These are phyloP conservation scores for Cochlearia excelsa DNA, from an alignment of 345 rosid species.

Conservation along the genomic window DNA sequence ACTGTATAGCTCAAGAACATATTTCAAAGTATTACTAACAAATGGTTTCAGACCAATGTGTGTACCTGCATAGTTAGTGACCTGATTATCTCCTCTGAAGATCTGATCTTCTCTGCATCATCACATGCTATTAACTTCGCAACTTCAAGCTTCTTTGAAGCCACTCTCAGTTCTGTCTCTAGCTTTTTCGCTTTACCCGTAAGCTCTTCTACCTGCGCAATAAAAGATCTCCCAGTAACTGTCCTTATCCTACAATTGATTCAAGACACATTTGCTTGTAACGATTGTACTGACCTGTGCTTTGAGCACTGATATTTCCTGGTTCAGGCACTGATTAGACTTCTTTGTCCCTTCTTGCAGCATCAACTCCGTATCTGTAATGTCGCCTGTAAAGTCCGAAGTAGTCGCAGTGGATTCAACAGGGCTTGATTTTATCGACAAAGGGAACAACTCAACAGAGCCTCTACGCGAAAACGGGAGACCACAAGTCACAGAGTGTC, in stretches of 20 bases:
- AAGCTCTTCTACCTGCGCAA: conserved; percentile 61
- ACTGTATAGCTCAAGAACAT: neutral
- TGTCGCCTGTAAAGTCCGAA: conserved; percentile 33
- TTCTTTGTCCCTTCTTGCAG: conserved; percentile 45
- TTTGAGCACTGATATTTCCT: conserved; percentile 54
- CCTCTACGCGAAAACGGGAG: conserved; percentile 36
- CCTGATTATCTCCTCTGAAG: conserved; percentile 51
- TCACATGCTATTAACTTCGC: conserved; percentile 42
- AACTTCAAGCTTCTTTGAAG: conserved; percentile 50
- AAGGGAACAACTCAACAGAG: conserved; percentile 50
- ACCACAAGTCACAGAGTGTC: conserved; percentile 43
- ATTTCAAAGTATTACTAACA: neutral
- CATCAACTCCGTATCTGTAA: conserved; percentile 41
- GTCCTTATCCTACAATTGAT: neutral
- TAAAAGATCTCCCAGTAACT: neutral
- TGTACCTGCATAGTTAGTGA: conserved; percentile 56
- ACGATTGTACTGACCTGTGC: conserved; percentile 49
- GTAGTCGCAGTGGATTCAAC: conserved; percentile 44
- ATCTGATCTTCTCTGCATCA: conserved; percentile 57
- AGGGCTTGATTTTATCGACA: conserved; percentile 49
- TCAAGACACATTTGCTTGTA: neutral
- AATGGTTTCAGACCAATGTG: neutral
- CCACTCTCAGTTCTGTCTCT: conserved; percentile 52
- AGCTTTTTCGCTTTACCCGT: conserved; percentile 46
- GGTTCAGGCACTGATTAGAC: conserved; percentile 39